A percentile compares a stretch with the other conserved stretches of the same genome.
Evolutionary conservation across 305 asterid species (phyloP).

Genomic region (Solanum hybrid): DNA sequence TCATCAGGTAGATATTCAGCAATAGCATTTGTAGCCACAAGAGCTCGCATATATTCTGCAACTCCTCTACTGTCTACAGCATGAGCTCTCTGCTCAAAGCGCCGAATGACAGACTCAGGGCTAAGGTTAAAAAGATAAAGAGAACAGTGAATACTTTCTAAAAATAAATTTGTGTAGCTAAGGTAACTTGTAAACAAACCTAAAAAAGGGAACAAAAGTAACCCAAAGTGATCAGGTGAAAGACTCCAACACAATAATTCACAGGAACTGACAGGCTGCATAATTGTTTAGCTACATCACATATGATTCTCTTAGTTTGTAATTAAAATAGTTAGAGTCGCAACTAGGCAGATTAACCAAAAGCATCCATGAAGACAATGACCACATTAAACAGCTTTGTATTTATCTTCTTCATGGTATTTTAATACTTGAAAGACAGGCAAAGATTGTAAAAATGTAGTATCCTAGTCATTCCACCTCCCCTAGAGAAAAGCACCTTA

Average conservation of each 20-base stretch:
- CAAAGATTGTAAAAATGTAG: not conserved
- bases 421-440: no score
- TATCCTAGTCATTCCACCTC: not conserved
- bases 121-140: constrained; percentile 26
- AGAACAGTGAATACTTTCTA: constrained; percentile 14
- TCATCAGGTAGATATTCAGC: constrained; percentile 89
- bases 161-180: not conserved
- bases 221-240: not conserved
- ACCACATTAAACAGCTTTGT: not conserved
- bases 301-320: not conserved
- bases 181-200: not conserved
- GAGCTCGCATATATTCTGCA: constrained; percentile 80
- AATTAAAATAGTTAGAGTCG: not conserved
- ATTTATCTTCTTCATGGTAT: not conserved
- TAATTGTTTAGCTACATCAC: not conserved
- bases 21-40: constrained; percentile 72
- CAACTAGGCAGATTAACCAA: not conserved
- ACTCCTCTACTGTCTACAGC: constrained; percentile 90
- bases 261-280: not conserved
- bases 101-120: constrained; percentile 89
- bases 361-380: not conserved
- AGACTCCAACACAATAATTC: not conserved
- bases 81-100: constrained; percentile 84
- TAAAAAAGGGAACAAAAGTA: not conserved
- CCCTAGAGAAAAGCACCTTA: not conserved